Base-by-base conservation (phyloP, 73 alveolate genomes). In the Blepharisma stoltei region DNA sequence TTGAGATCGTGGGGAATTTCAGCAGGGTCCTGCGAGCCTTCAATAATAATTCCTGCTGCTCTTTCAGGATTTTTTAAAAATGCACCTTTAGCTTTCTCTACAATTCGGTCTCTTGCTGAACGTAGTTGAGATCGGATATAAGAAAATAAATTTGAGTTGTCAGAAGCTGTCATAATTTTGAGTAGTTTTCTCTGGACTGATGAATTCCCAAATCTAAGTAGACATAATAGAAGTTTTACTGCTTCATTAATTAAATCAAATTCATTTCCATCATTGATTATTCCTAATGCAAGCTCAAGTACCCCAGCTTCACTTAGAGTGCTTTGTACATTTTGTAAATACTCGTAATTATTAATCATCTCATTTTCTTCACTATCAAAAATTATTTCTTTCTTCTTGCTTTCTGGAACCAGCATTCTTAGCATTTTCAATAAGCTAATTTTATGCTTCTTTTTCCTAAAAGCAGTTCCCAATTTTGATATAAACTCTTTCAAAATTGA, bases 21-120 rank as follows among this genome's bases (percentile, higher is more conserved):
- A 32, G 41, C 41, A 32, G 41, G 41, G 3, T 32, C 41, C 3
- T 32, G 41, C 3, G 41, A 32, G 41, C 41, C 41, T 32, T 32
- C 41, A 32, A 32, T 32, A 32, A 32, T 32, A 32, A 32, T 32
- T 32, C 41, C 41, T 32, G 41, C 41, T 14, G 73, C 73, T 60
- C 23, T 60, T 60, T 60, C 73, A 60, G 73, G 73, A 47, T 60
- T 60, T 60, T 60, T 60, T 25, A 14, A n/a, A 60, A 14, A 60
- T 18, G 73, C 23, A 8, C 14, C 73, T 25, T 60, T 60, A 2
- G 73, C 73, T 38, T 38, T n/a, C 18, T 60, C 73, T 4, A 60
- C 73, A 60, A 60, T 60, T 60, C 73, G 38, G 46, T 60, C 73
- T 60, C 73, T 60, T 8, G 73, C 14, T 38, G 14, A 38, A 14